Percentiles rank a stretch among this genome's conserved stretches.
Evolutionary conservation across 2,329 filamentous ascomycete genomes (phyloP).

Genomic region (Gaeumannomyces sp.): DNA sequence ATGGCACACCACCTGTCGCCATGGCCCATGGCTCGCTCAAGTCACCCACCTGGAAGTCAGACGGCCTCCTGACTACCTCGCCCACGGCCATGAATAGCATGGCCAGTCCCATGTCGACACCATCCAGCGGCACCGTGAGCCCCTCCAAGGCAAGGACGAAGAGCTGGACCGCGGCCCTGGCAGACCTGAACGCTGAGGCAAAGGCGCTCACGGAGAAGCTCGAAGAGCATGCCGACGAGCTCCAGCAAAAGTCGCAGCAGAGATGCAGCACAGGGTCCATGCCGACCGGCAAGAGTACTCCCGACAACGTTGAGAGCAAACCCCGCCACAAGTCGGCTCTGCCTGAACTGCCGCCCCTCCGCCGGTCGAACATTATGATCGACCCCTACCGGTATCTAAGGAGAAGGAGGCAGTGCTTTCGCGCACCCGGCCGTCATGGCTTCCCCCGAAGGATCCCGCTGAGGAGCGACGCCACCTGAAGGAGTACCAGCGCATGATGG

Average conservation of each 20-base stretch:
- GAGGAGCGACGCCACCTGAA: constrained; percentile 87
- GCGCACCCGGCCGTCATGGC: constrained; percentile 74
- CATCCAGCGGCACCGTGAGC: constrained; percentile 26
- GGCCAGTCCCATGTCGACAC: not conserved
- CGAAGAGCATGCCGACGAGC: constrained; percentile 66
- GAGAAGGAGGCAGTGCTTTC: constrained; percentile 82
- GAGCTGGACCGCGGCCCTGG: constrained; percentile 68
- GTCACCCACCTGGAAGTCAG: constrained; percentile 39
- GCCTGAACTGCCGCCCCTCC: constrained; percentile 63
- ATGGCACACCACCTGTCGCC: constrained; percentile 55
- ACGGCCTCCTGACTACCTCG: constrained; percentile 13
- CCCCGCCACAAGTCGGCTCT: constrained; percentile 58
- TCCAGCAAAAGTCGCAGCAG: constrained; percentile 40
- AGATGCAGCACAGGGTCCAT: constrained; percentile 31
- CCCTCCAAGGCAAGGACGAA: constrained; percentile 53
- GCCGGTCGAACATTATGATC: constrained; percentile 73
- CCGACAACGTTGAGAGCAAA: constrained; percentile 34
- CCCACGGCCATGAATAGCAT: not conserved
- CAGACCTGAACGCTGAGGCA: constrained; percentile 64
- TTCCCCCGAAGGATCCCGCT: constrained; percentile 79
- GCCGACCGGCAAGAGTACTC: constrained; percentile 26
- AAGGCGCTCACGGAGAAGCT: constrained; percentile 71
- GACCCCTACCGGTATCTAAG: constrained; percentile 75
- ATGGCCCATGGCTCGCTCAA: constrained; percentile 53
- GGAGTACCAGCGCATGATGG: constrained; percentile 81